These are phyloP conservation scores for Pulveroboletus sp. DNA, from an alignment of 768 basidiomycete genomes.

Conservation along the genomic window DNA sequence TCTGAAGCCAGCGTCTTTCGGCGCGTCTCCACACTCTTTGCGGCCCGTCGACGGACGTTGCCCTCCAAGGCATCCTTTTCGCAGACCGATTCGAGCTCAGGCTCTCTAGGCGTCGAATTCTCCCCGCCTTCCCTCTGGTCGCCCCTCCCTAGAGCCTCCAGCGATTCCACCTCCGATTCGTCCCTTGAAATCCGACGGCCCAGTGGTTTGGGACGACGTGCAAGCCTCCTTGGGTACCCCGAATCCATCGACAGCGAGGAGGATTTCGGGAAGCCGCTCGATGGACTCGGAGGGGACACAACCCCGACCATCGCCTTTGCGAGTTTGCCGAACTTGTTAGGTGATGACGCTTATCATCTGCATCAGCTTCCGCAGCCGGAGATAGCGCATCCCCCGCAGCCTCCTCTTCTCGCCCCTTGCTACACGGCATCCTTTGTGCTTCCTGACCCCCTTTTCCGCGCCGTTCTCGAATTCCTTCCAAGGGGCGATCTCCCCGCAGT, in stretches of 20 bases:
- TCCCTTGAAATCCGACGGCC: conserved; percentile 34
- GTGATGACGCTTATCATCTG: conserved; percentile 14
- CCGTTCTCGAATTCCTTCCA: conserved; percentile 21
- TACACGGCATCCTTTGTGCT: conserved; percentile 5
- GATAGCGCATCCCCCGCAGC: neutral
- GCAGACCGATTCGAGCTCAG: neutral
- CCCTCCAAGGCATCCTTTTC: conserved; percentile 14
- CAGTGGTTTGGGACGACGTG: conserved; percentile 30
- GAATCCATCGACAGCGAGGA: conserved; percentile 12
- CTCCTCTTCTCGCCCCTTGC: neutral
- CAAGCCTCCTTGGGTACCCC: conserved; percentile 22
- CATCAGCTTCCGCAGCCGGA: no score
- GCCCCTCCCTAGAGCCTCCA: conserved; percentile 22
- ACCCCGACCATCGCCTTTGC: conserved; percentile 1
- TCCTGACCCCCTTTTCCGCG: conserved; percentile 17
- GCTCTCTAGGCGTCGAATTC: conserved; percentile 16
- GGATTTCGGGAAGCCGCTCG: neutral
- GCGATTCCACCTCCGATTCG: conserved; percentile 16
- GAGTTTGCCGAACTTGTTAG: conserved; percentile 21
- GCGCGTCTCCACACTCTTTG: conserved; percentile 29
- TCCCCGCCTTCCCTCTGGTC: conserved; percentile 10
- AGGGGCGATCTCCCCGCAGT: conserved; percentile 16
- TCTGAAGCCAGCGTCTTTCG: conserved; percentile 28
- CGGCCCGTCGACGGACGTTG: conserved; percentile 18
- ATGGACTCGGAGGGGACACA: neutral